A percentile compares a stretch with the other conserved stretches of the same genome.
Conservation (phyloP, 495 filamentous ascomycete species). For the Penicillium pancosmium region DNA sequence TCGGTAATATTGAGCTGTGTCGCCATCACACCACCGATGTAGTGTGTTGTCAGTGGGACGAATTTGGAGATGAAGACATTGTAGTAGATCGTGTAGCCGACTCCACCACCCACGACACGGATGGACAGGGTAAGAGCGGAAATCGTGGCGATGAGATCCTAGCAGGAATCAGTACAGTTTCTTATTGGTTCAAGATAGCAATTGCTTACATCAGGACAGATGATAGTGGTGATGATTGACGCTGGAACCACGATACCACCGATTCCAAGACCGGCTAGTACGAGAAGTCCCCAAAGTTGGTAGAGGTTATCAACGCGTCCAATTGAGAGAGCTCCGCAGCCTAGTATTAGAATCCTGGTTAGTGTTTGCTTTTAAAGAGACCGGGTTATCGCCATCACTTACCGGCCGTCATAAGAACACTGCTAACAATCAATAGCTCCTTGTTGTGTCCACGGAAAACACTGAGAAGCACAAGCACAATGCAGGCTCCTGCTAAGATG, state of each 20-base stretch:
- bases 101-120: conserved; percentile 69
- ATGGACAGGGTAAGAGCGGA: conserved; percentile 74
- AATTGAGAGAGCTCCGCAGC: conserved; percentile 64
- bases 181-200: neutral
- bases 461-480: conserved; percentile 63
- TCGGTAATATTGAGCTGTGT: conserved; percentile 57
- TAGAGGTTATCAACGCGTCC: conserved; percentile 61
- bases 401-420: conserved; percentile 70
- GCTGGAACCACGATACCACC: conserved; percentile 75
- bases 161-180: neutral
- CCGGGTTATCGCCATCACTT: conserved; percentile 9
- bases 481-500: conserved; percentile 62
- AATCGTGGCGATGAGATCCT: conserved; percentile 73
- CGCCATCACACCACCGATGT: conserved; percentile 58
- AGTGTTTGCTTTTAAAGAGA: neutral
- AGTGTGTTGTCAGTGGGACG: conserved; percentile 48
- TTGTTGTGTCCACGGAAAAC: conserved; percentile 63
- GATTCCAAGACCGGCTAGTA: conserved; percentile 68
- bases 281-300: conserved; percentile 62
- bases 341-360: conserved; percentile 22
- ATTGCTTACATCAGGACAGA: conserved; percentile 60
- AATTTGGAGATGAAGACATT: conserved; percentile 74
- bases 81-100: conserved; percentile 77
- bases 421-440: conserved; percentile 63
- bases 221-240: conserved; percentile 71